phyloP scores from a whole-genome alignment of 2,329 filamentous ascomycete genomes.

The Penicillium sp. region DNA sequence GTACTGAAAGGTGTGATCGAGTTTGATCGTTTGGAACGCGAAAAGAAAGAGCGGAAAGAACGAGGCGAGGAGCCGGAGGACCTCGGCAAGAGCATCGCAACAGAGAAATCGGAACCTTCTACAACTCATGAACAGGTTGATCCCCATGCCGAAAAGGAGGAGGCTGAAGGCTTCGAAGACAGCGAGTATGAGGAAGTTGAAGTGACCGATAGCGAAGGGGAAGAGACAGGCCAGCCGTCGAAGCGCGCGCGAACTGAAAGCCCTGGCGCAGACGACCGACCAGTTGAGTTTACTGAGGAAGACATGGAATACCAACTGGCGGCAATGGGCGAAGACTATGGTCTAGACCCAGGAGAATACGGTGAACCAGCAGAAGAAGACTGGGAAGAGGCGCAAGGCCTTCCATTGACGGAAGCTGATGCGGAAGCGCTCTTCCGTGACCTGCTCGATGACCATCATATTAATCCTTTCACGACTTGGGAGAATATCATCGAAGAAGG shows the following conservation, averaged over 20 bases:
- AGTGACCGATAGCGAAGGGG: constrained; percentile 56
- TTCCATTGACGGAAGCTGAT: constrained; percentile 68
- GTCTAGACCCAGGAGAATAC: constrained; percentile 69
- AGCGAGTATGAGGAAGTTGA: constrained; percentile 74
- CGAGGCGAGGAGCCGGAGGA: constrained; percentile 26
- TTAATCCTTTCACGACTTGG: constrained; percentile 88
- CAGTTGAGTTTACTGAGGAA: constrained; percentile 81
- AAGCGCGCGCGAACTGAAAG: constrained; percentile 52
- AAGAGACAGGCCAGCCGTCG: constrained; percentile 47
- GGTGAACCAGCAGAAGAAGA: constrained; percentile 53
- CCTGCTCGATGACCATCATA: constrained; percentile 70
- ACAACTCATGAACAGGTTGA: background rate
- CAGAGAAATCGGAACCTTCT: constrained; percentile 10
- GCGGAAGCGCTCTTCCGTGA: constrained; percentile 74
- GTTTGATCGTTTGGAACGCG: constrained; percentile 66
- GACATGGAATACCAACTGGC: constrained; percentile 90
- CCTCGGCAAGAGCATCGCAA: constrained; percentile 16
- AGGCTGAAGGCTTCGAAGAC: constrained; percentile 44
- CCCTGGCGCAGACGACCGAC: constrained; percentile 42
- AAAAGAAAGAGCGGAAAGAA: constrained; percentile 55
- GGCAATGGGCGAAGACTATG: constrained; percentile 82
- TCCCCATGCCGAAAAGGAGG: constrained; percentile 21
- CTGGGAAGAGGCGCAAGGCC: constrained; percentile 65
- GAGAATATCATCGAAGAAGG: constrained; percentile 81
- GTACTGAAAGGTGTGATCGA: constrained; percentile 67